Evolutionary conservation across 2,329 filamentous ascomycete genomes (phyloP), one percentile per base, ranked within the genome.

Genomic region (Cytospora piceae): DNA sequence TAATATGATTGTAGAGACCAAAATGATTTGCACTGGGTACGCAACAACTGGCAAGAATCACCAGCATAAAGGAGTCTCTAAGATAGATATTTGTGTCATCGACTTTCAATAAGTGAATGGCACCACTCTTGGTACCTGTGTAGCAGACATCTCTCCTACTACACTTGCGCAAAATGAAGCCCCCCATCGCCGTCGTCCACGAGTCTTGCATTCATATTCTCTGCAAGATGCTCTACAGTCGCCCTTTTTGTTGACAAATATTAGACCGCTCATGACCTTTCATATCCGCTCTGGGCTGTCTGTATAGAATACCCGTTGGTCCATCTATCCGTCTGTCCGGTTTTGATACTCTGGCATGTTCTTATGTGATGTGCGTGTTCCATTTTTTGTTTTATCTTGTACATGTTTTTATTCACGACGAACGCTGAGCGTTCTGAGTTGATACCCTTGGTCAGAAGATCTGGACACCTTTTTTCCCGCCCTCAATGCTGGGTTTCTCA

Each of bases 391-490:
- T 57, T 12, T 56, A 20, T 57, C 34, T 49, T 56, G 32, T 42
- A 56, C 60, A n/a, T n/a, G n/a, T n/a, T n/a, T n/a, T n/a, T n/a
- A n/a, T 42, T 39, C 14, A 32, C 51, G 31, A 58, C 56, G 24
- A 60, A 56, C 64, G 64, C 64, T 66, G 64, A 46, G 61, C 61
- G 64, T 66, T 39, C 22, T 37, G 56, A 49, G 49, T 20, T 49
- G 17, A 39, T 51, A 24, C 29, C 37, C 34, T 57, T 32, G 31
- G 3, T 20, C 46, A 46, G 59, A 46, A 54, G 37, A 22, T 61
- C 59, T 55, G 53, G 37, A 61, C 22, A 52, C 32, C 34, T 39
- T 12, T 42, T 15, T 46, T 20, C n/a, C 27, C 31, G 24, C 56
- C n/a, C n/a, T n/a, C n/a, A n/a, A 60, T 14, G 2, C 64, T 66